Percentiles rank a stretch among this genome's conserved stretches.
Evolutionary conservation across 2,329 filamentous ascomycete genomes (phyloP).

Genomic region (Dothidotthia symphoricarpi): DNA sequence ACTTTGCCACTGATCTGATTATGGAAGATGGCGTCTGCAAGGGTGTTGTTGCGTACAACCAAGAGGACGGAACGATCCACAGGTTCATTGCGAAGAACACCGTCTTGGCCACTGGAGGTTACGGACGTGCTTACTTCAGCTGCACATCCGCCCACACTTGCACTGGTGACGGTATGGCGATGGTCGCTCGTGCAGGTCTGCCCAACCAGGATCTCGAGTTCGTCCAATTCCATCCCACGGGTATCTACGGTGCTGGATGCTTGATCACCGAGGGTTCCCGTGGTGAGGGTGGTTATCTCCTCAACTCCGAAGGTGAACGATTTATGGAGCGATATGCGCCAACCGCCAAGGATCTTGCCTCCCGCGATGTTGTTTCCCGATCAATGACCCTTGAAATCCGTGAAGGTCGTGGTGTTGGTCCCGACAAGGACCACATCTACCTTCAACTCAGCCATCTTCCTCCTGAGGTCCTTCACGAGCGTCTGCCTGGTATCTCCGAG

Average conservation of each 20-base stretch:
- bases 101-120: constrained; percentile 93
- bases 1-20: constrained; percentile 93
- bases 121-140: constrained; percentile 96
- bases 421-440: constrained; percentile 98
- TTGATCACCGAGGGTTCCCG: constrained; percentile 97
- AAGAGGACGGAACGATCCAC: constrained; percentile 97
- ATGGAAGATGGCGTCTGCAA: constrained; percentile 98
- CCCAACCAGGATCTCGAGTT: constrained; percentile 99
- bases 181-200: constrained; percentile 96
- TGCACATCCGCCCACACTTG: constrained; percentile 98
- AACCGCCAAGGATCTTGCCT: constrained; percentile 95
- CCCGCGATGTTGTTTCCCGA: constrained; percentile 92
- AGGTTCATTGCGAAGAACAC: constrained; percentile 97
- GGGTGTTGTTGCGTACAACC: constrained; percentile 96
- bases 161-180: constrained; percentile 98
- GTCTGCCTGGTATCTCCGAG: constrained; percentile 97
- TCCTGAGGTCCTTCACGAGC: constrained; percentile 86
- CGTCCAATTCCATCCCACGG: constrained; percentile 98
- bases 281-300: constrained; percentile 95
- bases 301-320: constrained; percentile 96
- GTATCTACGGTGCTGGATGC: constrained; percentile 95
- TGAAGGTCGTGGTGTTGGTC: constrained; percentile 92
- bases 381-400: constrained; percentile 99
- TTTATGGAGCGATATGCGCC: constrained; percentile 99
- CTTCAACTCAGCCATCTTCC: constrained; percentile 96